Conservation (phyloP, 768 basidiomycete genomes). For the Mycena venus region DNA sequence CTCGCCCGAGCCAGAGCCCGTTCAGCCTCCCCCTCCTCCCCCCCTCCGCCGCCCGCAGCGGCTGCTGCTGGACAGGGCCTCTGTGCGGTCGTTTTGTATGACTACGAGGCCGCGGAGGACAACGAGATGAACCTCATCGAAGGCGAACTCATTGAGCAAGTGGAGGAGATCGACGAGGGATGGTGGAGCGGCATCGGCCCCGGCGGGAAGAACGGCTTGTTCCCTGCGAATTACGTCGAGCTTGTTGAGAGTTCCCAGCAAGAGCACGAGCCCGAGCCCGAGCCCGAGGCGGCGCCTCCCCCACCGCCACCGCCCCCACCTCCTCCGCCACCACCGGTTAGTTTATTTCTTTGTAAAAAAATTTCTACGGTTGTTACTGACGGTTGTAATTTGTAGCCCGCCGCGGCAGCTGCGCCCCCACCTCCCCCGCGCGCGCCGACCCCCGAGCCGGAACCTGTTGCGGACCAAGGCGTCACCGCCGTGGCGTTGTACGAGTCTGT, state of each 20-base stretch:
- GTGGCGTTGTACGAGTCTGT: slow-evolving; percentile 81
- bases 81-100: slow-evolving; percentile 84
- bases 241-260: slow-evolving; percentile 62
- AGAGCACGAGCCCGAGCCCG: slow-evolving; percentile 51
- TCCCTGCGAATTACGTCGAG: slow-evolving; percentile 95
- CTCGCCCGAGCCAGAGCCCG: slow-evolving; percentile 34
- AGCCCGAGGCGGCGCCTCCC: slow-evolving; percentile 59
- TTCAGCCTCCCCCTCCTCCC: slow-evolving; percentile 35
- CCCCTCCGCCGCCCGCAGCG: slow-evolving; percentile 45
- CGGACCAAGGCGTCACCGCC: slow-evolving; percentile 72
- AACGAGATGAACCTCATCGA: slow-evolving; percentile 88
- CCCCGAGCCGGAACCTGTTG: slow-evolving; percentile 56
- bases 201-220: slow-evolving; percentile 83
- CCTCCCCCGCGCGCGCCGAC: slow-evolving; percentile 65
- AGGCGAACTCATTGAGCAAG: slow-evolving; percentile 84
- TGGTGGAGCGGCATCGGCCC: slow-evolving; percentile 91
- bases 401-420: slow-evolving; percentile 57
- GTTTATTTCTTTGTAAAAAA: slow-evolving; percentile 27
- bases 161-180: slow-evolving; percentile 88
- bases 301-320: slow-evolving; percentile 74
- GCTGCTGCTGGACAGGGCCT: slow-evolving; percentile 60
- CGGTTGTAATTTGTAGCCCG: slow-evolving; percentile 35
- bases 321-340: slow-evolving; percentile 56
- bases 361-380: background rate
- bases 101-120: slow-evolving; percentile 89